Evolutionary conservation across 1,139 yeast genomes (phyloP).

Genomic region (Suhomyces anneliseae): DNA sequence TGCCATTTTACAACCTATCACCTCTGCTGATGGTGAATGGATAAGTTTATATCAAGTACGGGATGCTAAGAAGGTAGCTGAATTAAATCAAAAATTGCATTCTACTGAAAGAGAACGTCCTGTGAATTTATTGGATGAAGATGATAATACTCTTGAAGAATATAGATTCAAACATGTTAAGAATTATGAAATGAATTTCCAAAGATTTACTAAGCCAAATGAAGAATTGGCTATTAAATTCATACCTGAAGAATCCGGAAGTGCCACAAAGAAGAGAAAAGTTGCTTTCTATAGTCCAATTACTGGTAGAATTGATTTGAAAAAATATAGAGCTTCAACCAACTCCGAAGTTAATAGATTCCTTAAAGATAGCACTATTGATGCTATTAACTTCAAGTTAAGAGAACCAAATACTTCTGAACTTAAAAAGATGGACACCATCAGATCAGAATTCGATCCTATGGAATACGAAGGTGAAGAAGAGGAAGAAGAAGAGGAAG

Average conservation of each 20-base stretch:
- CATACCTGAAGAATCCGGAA: slow-evolving; percentile 61
- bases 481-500: slow-evolving; percentile 13
- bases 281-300: slow-evolving; percentile 79
- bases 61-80: slow-evolving; percentile 25
- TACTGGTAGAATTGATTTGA: slow-evolving; percentile 74
- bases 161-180: slow-evolving; percentile 65
- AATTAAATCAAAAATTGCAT: slow-evolving; percentile 45
- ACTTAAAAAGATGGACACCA: slow-evolving; percentile 62
- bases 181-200: slow-evolving; percentile 78
- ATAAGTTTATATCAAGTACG: slow-evolving; percentile 62
- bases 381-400: slow-evolving; percentile 57
- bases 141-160: slow-evolving; percentile 34
- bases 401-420: slow-evolving; percentile 77
- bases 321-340: slow-evolving; percentile 67
- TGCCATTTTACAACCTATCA: slow-evolving; percentile 73
- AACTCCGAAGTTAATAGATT: slow-evolving; percentile 51
- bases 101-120: slow-evolving; percentile 55
- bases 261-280: slow-evolving; percentile 48
- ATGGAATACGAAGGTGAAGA: slow-evolving; percentile 64
- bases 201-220: slow-evolving; percentile 44
- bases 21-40: slow-evolving; percentile 79
- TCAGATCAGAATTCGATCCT: slow-evolving; percentile 73
- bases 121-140: slow-evolving; percentile 40
- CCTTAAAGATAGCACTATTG: slow-evolving; percentile 51
- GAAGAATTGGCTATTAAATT: slow-evolving; percentile 48